These are phyloP conservation scores for Boletales sp. DNA, from an alignment of 768 basidiomycete species.

Conservation along the genomic window DNA sequence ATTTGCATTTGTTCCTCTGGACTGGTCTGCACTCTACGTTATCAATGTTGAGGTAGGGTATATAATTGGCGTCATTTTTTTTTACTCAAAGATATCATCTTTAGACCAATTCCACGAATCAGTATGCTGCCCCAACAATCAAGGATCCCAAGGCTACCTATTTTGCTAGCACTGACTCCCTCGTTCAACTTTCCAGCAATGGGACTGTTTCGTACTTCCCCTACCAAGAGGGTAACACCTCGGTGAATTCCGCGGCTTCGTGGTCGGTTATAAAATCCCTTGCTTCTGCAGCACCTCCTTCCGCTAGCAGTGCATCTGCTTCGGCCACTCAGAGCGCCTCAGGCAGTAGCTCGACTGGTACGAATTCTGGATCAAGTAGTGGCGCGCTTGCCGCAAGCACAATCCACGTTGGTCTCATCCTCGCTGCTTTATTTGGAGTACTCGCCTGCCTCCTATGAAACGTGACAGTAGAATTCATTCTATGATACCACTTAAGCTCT, in stretches of 20 bases:
- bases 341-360: constrained; percentile 12
- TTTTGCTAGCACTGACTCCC: constrained; percentile 55
- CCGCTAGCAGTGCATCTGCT: constrained; percentile 17
- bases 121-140: constrained; percentile 53
- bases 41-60: constrained; percentile 59
- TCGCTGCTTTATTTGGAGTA: constrained; percentile 12
- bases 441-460: constrained; percentile 15
- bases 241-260: constrained; percentile 41
- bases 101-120: constrained; percentile 62
- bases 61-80: background rate
- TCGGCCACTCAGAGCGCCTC: constrained; percentile 17
- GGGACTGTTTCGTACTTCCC: constrained; percentile 61
- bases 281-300: constrained; percentile 40
- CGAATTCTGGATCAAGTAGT: constrained; percentile 11
- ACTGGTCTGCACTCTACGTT: constrained; percentile 69
- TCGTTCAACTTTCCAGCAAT: constrained; percentile 64
- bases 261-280: constrained; percentile 50
- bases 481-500: constrained; percentile 7
- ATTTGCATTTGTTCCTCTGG: constrained; percentile 75
- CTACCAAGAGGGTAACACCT: constrained; percentile 44
- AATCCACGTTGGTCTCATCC: constrained; percentile 12
- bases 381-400: constrained; percentile 10
- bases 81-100: constrained; percentile 5
- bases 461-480: background rate
- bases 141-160: constrained; percentile 62